phyloP scores from a whole-genome alignment of 148 eudicot species.

The Amaranthus palmeri region DNA sequence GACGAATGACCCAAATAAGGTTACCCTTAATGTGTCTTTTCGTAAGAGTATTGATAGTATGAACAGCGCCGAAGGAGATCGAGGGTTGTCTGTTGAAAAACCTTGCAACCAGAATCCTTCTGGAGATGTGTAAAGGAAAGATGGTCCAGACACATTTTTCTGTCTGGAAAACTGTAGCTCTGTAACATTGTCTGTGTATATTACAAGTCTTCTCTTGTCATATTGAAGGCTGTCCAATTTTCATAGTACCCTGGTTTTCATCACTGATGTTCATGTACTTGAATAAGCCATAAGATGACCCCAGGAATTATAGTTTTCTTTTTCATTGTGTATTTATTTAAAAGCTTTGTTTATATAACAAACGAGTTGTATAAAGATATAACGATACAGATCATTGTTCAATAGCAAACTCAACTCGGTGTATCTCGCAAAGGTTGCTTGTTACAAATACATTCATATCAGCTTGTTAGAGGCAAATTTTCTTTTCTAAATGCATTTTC shows the following conservation, averaged over 20 bases:
- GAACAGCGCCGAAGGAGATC: constrained; percentile 11
- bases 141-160: background rate
- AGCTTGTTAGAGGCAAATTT: too few species aligned
- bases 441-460: too few species aligned
- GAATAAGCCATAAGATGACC: too few species aligned
- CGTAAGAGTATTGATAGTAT: background rate
- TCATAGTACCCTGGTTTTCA: too few species aligned
- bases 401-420: background rate
- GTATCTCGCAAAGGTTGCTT: background rate
- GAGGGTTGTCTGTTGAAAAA: constrained; percentile 8
- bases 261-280: too few species aligned
- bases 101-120: background rate
- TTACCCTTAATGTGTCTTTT: constrained; percentile 1
- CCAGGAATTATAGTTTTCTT: too few species aligned
- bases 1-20: background rate
- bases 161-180: background rate
- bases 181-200: background rate
- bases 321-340: too few species aligned
- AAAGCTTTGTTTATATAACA: background rate
- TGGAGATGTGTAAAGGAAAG: background rate
- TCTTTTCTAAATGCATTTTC: too few species aligned
- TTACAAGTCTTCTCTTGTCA: background rate
- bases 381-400: background rate
- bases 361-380: background rate
- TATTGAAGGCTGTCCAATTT: too few species aligned